These are phyloP conservation scores for Daldinia vernicosa DNA, from an alignment of 495 filamentous ascomycete species.

Conservation along the genomic window DNA sequence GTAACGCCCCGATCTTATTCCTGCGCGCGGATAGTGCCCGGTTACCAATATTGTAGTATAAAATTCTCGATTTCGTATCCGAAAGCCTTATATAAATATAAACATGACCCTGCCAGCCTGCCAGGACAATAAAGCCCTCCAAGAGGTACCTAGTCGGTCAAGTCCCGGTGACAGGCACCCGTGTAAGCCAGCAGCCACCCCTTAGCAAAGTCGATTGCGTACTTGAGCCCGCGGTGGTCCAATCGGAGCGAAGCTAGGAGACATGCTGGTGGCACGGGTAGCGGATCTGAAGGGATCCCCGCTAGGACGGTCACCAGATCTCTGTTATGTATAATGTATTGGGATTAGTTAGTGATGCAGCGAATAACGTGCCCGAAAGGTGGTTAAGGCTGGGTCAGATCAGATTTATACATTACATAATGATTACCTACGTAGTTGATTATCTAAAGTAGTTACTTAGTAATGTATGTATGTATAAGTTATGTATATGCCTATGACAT, in stretches of 20 bases:
- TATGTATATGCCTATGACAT: not conserved
- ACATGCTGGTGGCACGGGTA: not conserved
- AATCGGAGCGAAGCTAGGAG: slow-evolving; percentile 16
- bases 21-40: not conserved
- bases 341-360: slow-evolving; percentile 13
- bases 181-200: not conserved
- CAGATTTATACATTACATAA: not conserved
- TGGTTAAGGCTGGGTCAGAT: not conserved
- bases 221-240: slow-evolving; percentile 12
- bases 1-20: not conserved
- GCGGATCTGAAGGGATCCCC: slow-evolving; percentile 20
- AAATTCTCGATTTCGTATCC: not conserved
- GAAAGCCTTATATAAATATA: not conserved
- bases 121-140: not conserved
- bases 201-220: slow-evolving; percentile 25
- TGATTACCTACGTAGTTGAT: too few relatives aligned
- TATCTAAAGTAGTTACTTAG: too few relatives aligned
- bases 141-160: not conserved
- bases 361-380: not conserved
- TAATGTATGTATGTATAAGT: too few relatives aligned
- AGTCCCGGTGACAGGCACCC: not conserved
- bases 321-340: too few relatives aligned
- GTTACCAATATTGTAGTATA: not conserved
- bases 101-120: not conserved
- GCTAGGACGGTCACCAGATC: slow-evolving; percentile 29